phyloP scores from a whole-genome alignment of 306 rosid genomes.

The Fagus crenata region DNA sequence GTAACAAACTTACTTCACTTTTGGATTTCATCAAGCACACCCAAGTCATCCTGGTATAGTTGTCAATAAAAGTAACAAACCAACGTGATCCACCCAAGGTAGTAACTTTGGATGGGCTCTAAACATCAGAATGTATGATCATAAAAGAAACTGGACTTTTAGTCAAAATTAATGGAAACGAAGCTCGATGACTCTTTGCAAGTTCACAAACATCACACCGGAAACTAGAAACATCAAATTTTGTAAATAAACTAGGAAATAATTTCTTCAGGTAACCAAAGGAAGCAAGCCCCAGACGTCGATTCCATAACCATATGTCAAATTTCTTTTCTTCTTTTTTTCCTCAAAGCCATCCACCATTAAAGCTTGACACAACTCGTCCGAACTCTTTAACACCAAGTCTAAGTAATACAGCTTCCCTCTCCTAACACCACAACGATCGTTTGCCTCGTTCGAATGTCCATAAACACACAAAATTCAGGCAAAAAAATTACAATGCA shows the following conservation, averaged over 20 bases:
- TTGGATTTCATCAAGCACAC: too few relatives aligned
- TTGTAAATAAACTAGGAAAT: not conserved
- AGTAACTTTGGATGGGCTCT: not conserved
- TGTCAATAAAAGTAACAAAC: constrained; percentile 12
- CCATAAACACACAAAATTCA: constrained; percentile 9
- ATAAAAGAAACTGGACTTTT: too few relatives aligned
- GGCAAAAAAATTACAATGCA: constrained; percentile 7
- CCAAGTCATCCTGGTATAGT: constrained; percentile 9
- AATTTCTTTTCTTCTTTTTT: not conserved
- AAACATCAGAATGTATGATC: not conserved
- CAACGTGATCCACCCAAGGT: constrained; percentile 9
- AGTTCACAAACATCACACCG: too few relatives aligned
- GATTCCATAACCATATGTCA: not conserved
- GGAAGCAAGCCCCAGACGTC: constrained; percentile 1
- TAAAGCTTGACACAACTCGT: not conserved
- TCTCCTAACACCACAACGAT: not conserved
- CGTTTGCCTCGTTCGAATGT: not conserved
- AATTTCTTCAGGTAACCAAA: constrained; percentile 7
- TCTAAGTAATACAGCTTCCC: too few relatives aligned
- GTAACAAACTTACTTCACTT: not conserved
- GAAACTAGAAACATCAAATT: not conserved
- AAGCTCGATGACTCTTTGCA: too few relatives aligned
- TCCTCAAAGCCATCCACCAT: not conserved
- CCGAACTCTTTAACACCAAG: not conserved
- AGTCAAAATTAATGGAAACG: too few relatives aligned